A percentile compares a stretch with the other conserved stretches of the same genome.
Conservation (phyloP, 805 yeast genomes). For the Wickerhamomyces strasburgensis region DNA sequence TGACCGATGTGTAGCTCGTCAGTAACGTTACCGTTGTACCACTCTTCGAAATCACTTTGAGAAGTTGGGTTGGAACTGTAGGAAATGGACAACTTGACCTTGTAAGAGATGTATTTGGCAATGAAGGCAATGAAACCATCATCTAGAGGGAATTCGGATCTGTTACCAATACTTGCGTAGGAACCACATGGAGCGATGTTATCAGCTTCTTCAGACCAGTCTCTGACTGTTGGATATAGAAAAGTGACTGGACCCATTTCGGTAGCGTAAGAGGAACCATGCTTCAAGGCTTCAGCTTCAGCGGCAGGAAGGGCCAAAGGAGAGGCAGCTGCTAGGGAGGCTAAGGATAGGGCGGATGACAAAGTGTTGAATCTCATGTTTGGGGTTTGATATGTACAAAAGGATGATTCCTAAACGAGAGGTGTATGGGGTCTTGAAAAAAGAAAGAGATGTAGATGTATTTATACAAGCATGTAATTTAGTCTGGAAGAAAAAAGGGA, state of each 20-base stretch:
- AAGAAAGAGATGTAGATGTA: neutral
- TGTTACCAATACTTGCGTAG: constrained; percentile 30
- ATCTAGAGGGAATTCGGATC: constrained; percentile 42
- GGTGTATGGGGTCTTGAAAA: too few relatives aligned
- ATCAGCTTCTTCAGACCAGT: constrained; percentile 42
- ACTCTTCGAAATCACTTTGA: constrained; percentile 36
- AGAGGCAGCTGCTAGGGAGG: constrained; percentile 17
- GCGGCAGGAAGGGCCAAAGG: constrained; percentile 22
- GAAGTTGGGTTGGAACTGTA: constrained; percentile 35
- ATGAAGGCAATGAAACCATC: constrained; percentile 43
- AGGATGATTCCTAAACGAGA: too few relatives aligned
- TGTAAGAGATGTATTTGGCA: constrained; percentile 37
- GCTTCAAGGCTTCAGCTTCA: constrained; percentile 17
- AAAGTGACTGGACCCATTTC: constrained; percentile 27
- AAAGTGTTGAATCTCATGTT: neutral
- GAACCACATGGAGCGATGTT: constrained; percentile 45
- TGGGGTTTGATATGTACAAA: too few relatives aligned
- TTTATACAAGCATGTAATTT: neutral
- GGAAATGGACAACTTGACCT: constrained; percentile 35
- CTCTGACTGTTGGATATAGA: constrained; percentile 39
- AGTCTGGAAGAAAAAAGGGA: neutral
- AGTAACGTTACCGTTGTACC: constrained; percentile 35
- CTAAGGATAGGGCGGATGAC: constrained; percentile 13
- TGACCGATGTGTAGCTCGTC: constrained; percentile 39
- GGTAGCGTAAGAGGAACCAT: constrained; percentile 23